Evolutionary conservation across 2,329 filamentous ascomycete species (phyloP).

Genomic region (Penicillium sp.): DNA sequence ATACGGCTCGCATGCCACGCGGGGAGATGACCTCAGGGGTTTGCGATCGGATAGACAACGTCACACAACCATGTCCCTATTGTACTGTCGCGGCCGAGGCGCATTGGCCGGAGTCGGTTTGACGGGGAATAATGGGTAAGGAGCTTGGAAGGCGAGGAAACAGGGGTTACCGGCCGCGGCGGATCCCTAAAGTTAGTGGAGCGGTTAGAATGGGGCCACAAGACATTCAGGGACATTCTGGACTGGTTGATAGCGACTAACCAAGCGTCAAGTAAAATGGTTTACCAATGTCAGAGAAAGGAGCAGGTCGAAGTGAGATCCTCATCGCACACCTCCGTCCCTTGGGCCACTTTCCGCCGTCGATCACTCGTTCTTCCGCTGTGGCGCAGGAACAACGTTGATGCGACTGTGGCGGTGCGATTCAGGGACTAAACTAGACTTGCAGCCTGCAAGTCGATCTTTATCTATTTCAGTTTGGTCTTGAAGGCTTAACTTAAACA

Average conservation of each 20-base stretch:
- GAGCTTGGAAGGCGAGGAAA: constrained; percentile 14
- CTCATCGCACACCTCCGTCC: constrained; percentile 17
- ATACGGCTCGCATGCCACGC: constrained; percentile 25
- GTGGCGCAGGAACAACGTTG: constrained; percentile 31
- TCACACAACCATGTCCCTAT: constrained; percentile 35
- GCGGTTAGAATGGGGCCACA: background rate
- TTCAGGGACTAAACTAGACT: background rate
- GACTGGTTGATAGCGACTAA: background rate
- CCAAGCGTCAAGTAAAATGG: background rate
- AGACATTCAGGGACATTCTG: background rate
- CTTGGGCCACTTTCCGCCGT: constrained; percentile 32
- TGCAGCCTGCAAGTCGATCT: constrained; percentile 1
- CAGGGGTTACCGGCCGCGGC: constrained; percentile 16
- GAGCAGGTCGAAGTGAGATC: constrained; percentile 1
- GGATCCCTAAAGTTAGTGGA: constrained; percentile 6
- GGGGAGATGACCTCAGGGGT: constrained; percentile 24
- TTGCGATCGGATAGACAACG: constrained; percentile 21
- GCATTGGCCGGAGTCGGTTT: constrained; percentile 23
- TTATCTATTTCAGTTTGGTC: background rate
- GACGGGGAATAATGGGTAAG: background rate
- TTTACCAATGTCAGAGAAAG: background rate
- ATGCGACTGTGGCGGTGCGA: constrained; percentile 33
- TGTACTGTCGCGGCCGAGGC: constrained; percentile 15
- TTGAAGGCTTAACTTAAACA: background rate
- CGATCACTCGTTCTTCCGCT: constrained; percentile 28